These are phyloP conservation scores for Arthrobotrys sinensis DNA, from an alignment of 2,329 filamentous ascomycete species.

Conservation along the genomic window DNA sequence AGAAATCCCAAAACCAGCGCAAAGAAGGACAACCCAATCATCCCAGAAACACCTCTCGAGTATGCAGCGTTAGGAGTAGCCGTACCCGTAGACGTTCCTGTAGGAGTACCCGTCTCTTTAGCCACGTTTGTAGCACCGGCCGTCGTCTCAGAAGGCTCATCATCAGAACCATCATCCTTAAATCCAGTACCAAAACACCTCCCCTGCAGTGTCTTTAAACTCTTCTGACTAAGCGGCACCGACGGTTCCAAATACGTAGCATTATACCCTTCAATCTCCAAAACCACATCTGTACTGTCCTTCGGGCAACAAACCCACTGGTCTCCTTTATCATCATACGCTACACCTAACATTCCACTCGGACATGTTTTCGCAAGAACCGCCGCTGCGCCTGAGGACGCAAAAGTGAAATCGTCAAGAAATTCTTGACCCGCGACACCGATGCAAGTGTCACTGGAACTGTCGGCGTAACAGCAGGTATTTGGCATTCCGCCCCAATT, in stretches of 20 bases:
- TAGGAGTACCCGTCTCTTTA: not conserved
- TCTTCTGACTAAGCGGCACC: not conserved
- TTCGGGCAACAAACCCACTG: conserved; percentile 11
- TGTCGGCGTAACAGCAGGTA: conserved; percentile 23
- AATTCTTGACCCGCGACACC: not conserved
- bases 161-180: not conserved
- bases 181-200: conserved; percentile 17
- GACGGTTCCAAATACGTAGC: conserved; percentile 6
- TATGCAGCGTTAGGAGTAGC: conserved; percentile 8
- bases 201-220: not conserved
- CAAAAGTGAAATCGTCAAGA: not conserved
- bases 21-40: conserved; percentile 9
- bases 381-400: conserved; percentile 1
- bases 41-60: not conserved
- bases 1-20: conserved; percentile 1
- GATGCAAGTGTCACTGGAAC: not conserved
- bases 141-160: not conserved
- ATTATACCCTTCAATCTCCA: conserved; percentile 15
- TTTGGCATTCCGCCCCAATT: conserved; percentile 12
- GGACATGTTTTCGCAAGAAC: conserved; percentile 12
- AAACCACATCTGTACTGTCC: not conserved
- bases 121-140: not conserved
- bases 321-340: not conserved
- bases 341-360: not conserved
- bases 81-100: not conserved